Conservation (phyloP, 306 rosid species). For the Comarum palustre region DNA sequence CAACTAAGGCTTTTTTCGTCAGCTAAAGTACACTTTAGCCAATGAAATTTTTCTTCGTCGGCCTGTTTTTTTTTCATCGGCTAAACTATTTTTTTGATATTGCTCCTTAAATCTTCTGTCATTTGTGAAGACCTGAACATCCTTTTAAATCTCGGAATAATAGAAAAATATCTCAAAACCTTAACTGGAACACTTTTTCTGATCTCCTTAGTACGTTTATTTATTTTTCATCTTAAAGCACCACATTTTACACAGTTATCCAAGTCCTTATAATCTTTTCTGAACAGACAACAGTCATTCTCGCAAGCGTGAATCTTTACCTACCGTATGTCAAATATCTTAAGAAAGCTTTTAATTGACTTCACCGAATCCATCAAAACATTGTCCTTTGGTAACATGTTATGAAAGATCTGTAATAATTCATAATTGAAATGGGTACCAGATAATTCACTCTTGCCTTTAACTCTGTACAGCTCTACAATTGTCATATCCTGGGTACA, state of each 20-base stretch:
- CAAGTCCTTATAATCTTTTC: neutral
- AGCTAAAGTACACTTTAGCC: too few relatives aligned
- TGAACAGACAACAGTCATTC: neutral
- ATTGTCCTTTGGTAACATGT: neutral
- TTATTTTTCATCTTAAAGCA: neutral
- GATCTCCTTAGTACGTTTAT: neutral
- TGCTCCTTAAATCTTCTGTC: too few relatives aligned
- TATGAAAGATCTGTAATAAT: neutral
- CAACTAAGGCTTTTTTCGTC: too few relatives aligned
- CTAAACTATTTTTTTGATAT: too few relatives aligned
- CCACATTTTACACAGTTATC: slow-evolving; percentile 8
- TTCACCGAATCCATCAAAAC: neutral
- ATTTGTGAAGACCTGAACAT: too few relatives aligned
- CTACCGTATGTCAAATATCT: neutral
- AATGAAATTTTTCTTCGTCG: too few relatives aligned
- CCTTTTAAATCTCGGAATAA: neutral
- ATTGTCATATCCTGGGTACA: neutral
- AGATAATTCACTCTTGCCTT: neutral
- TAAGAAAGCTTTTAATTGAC: neutral
- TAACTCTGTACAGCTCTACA: neutral
- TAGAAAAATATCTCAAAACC: neutral
- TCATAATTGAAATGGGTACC: neutral
- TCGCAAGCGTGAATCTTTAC: neutral
- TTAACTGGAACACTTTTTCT: neutral
- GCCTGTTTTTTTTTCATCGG: too few relatives aligned